Evolutionary conservation across 2,329 filamentous ascomycete genomes (phyloP).

Genomic region (Penicillium oxalicum): DNA sequence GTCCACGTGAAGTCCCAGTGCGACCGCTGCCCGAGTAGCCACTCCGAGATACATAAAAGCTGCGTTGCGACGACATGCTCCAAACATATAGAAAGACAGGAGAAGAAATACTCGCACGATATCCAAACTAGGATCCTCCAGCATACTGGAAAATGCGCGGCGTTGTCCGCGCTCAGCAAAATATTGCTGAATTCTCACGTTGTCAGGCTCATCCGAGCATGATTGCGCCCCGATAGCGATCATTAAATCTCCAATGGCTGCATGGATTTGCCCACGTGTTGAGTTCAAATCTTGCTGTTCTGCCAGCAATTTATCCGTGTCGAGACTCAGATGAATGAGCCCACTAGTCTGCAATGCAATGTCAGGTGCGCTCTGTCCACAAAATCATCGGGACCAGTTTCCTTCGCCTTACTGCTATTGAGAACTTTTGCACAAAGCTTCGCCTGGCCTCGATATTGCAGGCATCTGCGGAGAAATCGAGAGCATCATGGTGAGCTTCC

Average conservation of each 20-base stretch:
- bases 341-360: conserved; percentile 35
- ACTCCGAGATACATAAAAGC: conserved; percentile 61
- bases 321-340: conserved; percentile 35
- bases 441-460: conserved; percentile 26
- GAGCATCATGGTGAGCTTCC: conserved; percentile 33
- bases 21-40: conserved; percentile 52
- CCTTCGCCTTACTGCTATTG: conserved; percentile 19
- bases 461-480: conserved; percentile 30
- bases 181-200: conserved; percentile 28
- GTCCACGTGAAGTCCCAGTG: conserved; percentile 49
- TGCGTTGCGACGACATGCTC: conserved; percentile 53
- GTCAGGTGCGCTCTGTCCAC: conserved; percentile 6
- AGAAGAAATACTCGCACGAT: conserved; percentile 50
- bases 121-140: conserved; percentile 50
- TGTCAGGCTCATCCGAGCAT: conserved; percentile 25
- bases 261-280: conserved; percentile 21
- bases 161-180: conserved; percentile 48
- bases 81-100: conserved; percentile 56
- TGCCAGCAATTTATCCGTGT: conserved; percentile 20
- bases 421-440: conserved; percentile 29
- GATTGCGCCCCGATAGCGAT: conserved; percentile 52
- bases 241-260: conserved; percentile 39
- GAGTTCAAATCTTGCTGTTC: conserved; percentile 12
- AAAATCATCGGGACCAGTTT: not conserved
- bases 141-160: conserved; percentile 46